Evolutionary conservation across 2,329 filamentous ascomycete species (phyloP).

Genomic region (Aspergillus ochraceoroseus): DNA sequence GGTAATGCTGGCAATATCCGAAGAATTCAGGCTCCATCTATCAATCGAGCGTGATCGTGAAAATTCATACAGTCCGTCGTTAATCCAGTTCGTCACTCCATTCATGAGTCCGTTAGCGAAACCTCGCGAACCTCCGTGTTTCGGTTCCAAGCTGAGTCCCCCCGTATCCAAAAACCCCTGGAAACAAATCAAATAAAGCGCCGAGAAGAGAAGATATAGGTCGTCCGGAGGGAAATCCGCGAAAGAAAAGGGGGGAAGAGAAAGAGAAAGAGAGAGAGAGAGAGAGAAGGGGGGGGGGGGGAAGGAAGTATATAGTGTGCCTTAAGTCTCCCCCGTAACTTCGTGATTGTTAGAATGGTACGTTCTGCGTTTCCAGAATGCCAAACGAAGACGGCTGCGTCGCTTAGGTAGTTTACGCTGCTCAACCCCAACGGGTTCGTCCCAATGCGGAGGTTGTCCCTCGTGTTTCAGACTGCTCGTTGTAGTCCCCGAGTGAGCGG

Average conservation of each 20-base stretch:
- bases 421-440: constrained; percentile 23
- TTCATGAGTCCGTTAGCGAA: constrained; percentile 24
- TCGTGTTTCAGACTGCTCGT: constrained; percentile 28
- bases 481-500: constrained; percentile 28
- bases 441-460: constrained; percentile 17
- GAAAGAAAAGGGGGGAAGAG: no score
- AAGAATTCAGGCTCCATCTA: constrained; percentile 8
- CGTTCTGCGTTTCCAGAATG: constrained; percentile 40
- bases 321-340: constrained; percentile 31
- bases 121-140: constrained; percentile 9
- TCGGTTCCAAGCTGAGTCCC: constrained; percentile 14
- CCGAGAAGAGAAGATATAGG: no score
- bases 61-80: constrained; percentile 29
- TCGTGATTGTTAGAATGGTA: constrained; percentile 30
- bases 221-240: no score
- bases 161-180: constrained; percentile 12
- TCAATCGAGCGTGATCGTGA: constrained; percentile 26
- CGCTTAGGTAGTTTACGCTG: constrained; percentile 34
- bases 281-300: no score
- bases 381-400: constrained; percentile 39
- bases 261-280: no score
- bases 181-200: constrained; percentile 10
- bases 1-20: no score
- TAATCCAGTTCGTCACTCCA: constrained; percentile 25
- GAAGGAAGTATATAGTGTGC: background rate